Base-by-base conservation (phyloP, 176 grass and related monocot genomes). In the Saccharum spontaneum region DNA sequence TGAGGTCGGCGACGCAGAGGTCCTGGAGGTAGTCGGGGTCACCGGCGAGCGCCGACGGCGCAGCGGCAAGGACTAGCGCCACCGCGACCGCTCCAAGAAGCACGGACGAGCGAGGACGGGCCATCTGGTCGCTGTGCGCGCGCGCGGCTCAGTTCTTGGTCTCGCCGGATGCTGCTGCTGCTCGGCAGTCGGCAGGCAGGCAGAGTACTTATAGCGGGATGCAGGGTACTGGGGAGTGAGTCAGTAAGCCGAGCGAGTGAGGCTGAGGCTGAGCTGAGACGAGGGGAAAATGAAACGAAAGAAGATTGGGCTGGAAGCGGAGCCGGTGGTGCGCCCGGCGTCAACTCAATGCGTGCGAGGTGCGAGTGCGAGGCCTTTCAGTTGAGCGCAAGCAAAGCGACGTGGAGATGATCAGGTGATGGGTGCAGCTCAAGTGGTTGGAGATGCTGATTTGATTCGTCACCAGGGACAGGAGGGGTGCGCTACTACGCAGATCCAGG, bases 21-120 rank as follows among this genome's bases (percentile, higher is more conserved):
- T 97, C 92, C 76, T 97, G 94, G 86, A 97, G 94, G 86, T 89
- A 89, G 84, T 94, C 92, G 7, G 94, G 94, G 72, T 97, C 94
- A 71, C 80, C 80, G 68, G 87, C 84, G 41, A 92, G 69, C 46
- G 87, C 43, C 48, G 69, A 22, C 22, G 69, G 66, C 45, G 48
- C 57, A 3, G 31, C 45, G 3, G 43, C 70, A 10, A 92, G 69
- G 41, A 28, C 15, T 15, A 83, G 52, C 62, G 31, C 67, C 81
- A 40, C 79, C 2, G 66, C 54, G 1, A 62, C 64, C 34, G 30
- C 76, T 8, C 34, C 80, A 71, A 86, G 39, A 76, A 86, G 10
- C 84, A 62, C 1, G 52, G 80, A 30, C 1, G 33, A 65, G 12
- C 16, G 13, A 80, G 16, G 6, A 28, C 45, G 15, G 5, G 57